Base-by-base conservation (phyloP, 768 basidiomycete genomes). In the Rhizopogon vinicolor region DNA sequence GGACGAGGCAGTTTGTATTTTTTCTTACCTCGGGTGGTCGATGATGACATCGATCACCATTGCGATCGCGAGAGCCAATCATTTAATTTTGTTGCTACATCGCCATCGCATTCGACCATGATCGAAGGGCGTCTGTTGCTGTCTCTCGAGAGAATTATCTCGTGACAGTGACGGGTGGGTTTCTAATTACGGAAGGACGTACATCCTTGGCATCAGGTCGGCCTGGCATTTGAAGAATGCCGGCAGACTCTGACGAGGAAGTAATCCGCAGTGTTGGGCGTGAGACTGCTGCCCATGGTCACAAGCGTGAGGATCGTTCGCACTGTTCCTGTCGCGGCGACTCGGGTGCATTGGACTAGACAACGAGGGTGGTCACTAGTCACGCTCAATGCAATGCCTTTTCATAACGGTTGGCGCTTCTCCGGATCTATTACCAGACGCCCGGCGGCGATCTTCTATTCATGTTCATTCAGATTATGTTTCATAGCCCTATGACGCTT, bases 401-500 rank as follows among this genome's bases (percentile, higher is more conserved):
- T 52, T 56, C 37, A 56, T 51, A 29, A 42, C 18, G 43, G 18
- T n/a, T 19, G 29, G 1, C 25, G 51, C 48, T 53, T 52, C 44
- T 53, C 52, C 52, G 41, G 52, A 53, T 29, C 43, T 28, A 12
- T 54, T 33, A 53, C 49, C 52, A 35, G 40, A 39, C 8, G 19
- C 19, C 50, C 28, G 51, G 29, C 43, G 33, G 48, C 6, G 35
- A 49, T 37, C 14, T 49, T 3, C 48, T 37, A 49, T 49, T 48
- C 46, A 35, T 37, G 35, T 37, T 37, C 35, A 37, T 37, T 25
- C 25, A 25, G 35, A 37, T 37, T 10, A 37, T 16, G 46, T 35
- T n/a, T 35, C 39, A 25, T 58, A 51, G 51, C 62, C 65, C 63
- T 42, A 59, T 61, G 28, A 39, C 25, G 43, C 29, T 45, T 29